These are phyloP conservation scores for Trichosanthes cucumerina DNA, from an alignment of 306 rosid genomes.

Conservation along the genomic window DNA sequence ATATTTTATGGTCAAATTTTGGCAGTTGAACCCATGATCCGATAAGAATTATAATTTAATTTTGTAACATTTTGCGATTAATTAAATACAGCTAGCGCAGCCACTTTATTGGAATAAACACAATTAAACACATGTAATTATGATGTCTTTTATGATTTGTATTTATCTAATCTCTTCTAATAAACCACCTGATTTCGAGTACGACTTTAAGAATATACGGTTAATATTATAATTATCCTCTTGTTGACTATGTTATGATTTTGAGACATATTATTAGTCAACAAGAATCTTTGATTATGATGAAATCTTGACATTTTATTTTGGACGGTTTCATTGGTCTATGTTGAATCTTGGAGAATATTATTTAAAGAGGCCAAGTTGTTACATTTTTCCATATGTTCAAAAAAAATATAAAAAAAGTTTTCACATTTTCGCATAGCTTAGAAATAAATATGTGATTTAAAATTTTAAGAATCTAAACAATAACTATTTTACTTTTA, in stretches of 20 bases:
- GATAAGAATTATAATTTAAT: not conserved
- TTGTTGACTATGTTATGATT: not conserved
- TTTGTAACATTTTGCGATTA: not conserved
- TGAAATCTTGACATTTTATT: conserved; percentile 6
- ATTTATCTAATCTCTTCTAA: not conserved
- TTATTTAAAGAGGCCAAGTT: not conserved
- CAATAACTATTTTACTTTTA: no score
- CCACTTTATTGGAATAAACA: conserved; percentile 6
- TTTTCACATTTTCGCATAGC: no score
- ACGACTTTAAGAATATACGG: not conserved
- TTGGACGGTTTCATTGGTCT: not conserved
- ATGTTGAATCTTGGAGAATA: not conserved
- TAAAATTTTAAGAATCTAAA: no score
- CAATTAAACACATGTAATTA: not conserved
- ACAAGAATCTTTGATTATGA: not conserved
- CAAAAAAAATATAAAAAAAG: no score
- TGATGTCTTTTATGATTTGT: not conserved
- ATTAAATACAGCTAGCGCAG: not conserved
- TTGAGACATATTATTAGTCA: not conserved
- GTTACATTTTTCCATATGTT: not conserved
- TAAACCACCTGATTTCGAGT: not conserved
- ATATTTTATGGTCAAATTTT: not conserved
- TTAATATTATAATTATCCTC: not conserved
- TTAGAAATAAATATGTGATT: no score
- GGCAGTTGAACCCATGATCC: not conserved